Percentiles rank a stretch among this genome's conserved stretches.
phyloP scores from a whole-genome alignment of 352 stramenopile species.

The Pythium monospermum region DNA sequence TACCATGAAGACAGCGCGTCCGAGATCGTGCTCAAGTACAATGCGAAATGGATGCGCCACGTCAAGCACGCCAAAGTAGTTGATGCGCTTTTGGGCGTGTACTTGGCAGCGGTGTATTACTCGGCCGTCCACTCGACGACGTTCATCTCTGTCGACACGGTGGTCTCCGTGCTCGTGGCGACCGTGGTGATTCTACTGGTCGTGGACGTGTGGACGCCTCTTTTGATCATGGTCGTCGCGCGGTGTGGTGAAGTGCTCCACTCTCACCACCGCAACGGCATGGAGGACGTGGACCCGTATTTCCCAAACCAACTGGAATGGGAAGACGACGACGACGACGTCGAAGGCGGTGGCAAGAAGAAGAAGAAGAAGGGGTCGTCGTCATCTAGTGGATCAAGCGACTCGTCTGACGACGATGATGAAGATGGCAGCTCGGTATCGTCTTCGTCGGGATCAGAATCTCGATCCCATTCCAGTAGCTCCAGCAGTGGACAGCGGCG shows the following conservation, averaged over 20 bases:
- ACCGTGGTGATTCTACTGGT: slow-evolving; percentile 44
- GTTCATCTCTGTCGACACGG: slow-evolving; percentile 36
- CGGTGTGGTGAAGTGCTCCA: slow-evolving; percentile 50
- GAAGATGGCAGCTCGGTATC: slow-evolving; percentile 20
- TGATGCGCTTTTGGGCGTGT: slow-evolving; percentile 45
- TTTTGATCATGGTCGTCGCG: slow-evolving; percentile 64
- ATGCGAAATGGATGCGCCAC: slow-evolving; percentile 50
- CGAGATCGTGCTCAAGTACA: slow-evolving; percentile 67
- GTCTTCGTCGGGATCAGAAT: slow-evolving; percentile 22
- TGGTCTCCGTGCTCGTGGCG: slow-evolving; percentile 36
- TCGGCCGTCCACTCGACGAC: slow-evolving; percentile 52
- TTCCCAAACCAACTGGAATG: slow-evolving; percentile 65
- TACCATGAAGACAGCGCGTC: slow-evolving; percentile 28
- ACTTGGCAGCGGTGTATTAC: slow-evolving; percentile 71
- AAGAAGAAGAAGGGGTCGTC: slow-evolving; percentile 4
- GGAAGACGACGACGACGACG: slow-evolving; percentile 36
- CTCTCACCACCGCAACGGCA: slow-evolving; percentile 48
- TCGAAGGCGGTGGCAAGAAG: slow-evolving; percentile 5
- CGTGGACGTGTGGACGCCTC: slow-evolving; percentile 57
- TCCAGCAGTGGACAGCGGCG: background rate
- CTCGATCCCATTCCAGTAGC: too few relatives aligned
- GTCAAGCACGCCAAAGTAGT: slow-evolving; percentile 56
- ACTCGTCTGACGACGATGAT: slow-evolving; percentile 18
- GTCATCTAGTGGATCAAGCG: slow-evolving; percentile 9
- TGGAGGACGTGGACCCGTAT: slow-evolving; percentile 51